Conservation (phyloP, 2,329 filamentous ascomycete species). For the Sporothrix phasma region DNA sequence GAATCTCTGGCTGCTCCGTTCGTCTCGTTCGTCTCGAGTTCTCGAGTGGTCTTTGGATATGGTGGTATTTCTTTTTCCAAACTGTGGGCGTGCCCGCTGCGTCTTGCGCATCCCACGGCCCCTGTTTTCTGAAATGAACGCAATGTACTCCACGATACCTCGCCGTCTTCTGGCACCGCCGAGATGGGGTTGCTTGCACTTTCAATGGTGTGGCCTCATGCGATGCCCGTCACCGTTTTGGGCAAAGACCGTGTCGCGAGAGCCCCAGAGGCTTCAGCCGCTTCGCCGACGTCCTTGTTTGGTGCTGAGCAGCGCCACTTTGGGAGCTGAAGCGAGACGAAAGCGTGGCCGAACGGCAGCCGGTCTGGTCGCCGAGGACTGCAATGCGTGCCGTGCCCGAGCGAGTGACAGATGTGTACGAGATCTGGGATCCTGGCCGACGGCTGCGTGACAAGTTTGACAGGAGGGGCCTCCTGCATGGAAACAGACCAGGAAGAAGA, state of each 20-base stretch:
- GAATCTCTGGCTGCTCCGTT: too few species aligned
- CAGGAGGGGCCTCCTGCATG: background rate
- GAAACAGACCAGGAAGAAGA: background rate
- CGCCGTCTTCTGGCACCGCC: background rate
- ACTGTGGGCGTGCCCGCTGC: background rate
- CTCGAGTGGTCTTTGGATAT: too few species aligned
- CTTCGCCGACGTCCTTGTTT: background rate
- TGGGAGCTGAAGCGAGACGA: background rate
- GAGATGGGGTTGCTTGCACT: too few species aligned
- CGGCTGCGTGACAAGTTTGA: background rate
- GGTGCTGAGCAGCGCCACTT: background rate
- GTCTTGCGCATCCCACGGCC: background rate
- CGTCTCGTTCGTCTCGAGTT: slow-evolving; percentile 4
- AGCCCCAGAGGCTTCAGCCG: too few species aligned
- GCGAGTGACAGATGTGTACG: background rate
- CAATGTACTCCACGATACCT: too few species aligned
- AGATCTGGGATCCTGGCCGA: background rate
- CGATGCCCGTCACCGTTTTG: background rate
- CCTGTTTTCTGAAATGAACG: background rate
- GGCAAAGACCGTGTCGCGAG: background rate
- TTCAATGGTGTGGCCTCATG: background rate
- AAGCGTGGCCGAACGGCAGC: background rate
- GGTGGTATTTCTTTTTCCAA: background rate
- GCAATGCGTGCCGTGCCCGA: background rate
- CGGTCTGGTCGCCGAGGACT: background rate